Percentiles rank a stretch among this genome's conserved stretches.
Conservation (phyloP, 805 yeast species). For the Yarrowia osloensis region DNA sequence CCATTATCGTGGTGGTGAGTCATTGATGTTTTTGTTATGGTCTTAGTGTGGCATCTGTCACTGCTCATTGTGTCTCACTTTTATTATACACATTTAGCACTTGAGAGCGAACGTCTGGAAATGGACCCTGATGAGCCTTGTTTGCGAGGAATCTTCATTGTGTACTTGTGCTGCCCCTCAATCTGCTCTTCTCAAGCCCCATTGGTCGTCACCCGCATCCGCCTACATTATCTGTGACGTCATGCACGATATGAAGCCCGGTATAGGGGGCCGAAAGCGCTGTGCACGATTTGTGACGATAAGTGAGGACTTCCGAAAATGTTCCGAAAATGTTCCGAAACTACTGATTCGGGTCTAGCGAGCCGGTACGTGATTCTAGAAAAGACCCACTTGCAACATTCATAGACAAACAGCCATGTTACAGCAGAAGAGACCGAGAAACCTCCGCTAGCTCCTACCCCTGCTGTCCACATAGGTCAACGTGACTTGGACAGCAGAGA, state of each 20-base stretch:
- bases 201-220: background rate
- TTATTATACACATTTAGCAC: background rate
- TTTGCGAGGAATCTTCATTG: too few species aligned
- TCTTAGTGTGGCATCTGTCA: background rate
- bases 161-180: background rate
- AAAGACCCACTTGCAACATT: background rate
- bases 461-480: background rate
- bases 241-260: background rate
- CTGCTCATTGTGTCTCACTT: background rate
- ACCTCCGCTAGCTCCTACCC: background rate
- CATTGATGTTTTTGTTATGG: background rate
- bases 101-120: background rate
- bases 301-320: background rate
- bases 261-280: background rate
- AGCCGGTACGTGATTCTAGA: background rate
- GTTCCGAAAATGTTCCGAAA: background rate
- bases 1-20: background rate
- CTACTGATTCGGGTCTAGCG: background rate
- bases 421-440: background rate
- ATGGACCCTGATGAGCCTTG: background rate
- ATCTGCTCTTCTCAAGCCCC: background rate
- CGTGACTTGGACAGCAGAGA: constrained; percentile 17
- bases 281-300: background rate
- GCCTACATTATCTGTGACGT: background rate
- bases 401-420: background rate